Base-by-base conservation (phyloP, 2,329 filamentous ascomycete genomes). In the Alternaria ventricosa region DNA sequence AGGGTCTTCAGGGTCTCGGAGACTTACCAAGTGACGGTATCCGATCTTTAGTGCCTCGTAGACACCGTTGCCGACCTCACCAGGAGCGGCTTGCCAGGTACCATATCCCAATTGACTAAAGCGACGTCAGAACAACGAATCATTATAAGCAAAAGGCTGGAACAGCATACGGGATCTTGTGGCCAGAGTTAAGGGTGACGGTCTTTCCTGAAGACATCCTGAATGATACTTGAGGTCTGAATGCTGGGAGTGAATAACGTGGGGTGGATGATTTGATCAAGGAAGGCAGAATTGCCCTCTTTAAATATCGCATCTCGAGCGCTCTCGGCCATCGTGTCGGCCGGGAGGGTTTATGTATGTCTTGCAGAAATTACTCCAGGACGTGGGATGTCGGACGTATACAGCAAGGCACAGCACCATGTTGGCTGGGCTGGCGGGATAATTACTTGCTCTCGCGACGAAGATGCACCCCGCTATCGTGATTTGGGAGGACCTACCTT, bases 131-230 rank as follows among this genome's bases (percentile, higher is more conserved):
- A 43, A 46, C 22, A 3, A n/a, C 15, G n/a, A 13, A 46, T 20
- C 15, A 8, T 22, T 5, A 50, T 36, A 20, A 8, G 18, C n/a
- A 30, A n/a, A n/a, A 20, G 1, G 12, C 4, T 43, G 30, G 5
- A 60, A 90, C 89, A 71, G 64, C 72, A 11, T 68, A 75, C 73
- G 75, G 90, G 69, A 96, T 77, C 64, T 75, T 75, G 67, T 70
- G 25, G 57, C 75, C 75, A 27, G 71, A 72, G 67, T 69, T 77
- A 45, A 77, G 71, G 15, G 70, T 75, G 36, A 73, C 68, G n/a
- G 72, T 76, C 72, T 79, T 74, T 69, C 81, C 80, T 57, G 79
- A 72, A 60, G 71, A 72, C 72, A 76, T 75, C 55, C 44, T 76
- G 71, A 65, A 60, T 28, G 51, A 55, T 58, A 45, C 30, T 41